Evolutionary conservation across 352 stramenopile genomes (phyloP), one percentile per base, ranked within the genome.

Genomic region (Pythium brachiatum): DNA sequence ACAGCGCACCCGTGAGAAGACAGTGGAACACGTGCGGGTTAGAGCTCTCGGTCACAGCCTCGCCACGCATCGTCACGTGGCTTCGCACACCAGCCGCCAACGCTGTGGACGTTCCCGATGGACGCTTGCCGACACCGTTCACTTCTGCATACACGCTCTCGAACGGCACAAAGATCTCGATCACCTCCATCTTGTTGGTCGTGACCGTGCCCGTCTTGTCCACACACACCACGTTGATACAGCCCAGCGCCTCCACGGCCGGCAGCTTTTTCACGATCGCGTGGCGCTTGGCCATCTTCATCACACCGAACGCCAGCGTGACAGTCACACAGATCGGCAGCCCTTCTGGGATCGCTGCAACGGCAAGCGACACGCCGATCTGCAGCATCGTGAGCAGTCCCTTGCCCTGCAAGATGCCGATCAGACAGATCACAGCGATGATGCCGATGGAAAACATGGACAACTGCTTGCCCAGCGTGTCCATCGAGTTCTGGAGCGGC

Each of bases 151-250:
- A 79, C 27, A 89, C 79, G 58, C 78, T 89, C 56, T 92, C 81
- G 32, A 88, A 90, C 12, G 84, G 84, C 29, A 92, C 78, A 44
- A 91, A 94, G 31, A 94, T 79, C 65, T 91, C 83, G 26, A 89
- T 85, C 13, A 92, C 85, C 47, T 88, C 77, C 85, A 92, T 94
- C 72, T 92, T 83, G 76, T 92, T 92, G 36, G 81, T 92, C 48
- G 94, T 98, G 53, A 98, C 84, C 20, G 95, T 98, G 15, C 95
- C 95, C 2, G 94, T 98, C 78, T 98, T 98, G 76, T 98, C 95
- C 15, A 85, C 85, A 46, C 82, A 98, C 26, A 97, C 87, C 7
- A 98, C 90, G 36, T 95, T 97, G 34, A 96, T 97, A 54, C 94
- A 96, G 7, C 85, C 90, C 62, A 98, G 83, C 31, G 80, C 83